Evolutionary conservation across 352 stramenopile species (phyloP).

Genomic region (Pythium angustatum): DNA sequence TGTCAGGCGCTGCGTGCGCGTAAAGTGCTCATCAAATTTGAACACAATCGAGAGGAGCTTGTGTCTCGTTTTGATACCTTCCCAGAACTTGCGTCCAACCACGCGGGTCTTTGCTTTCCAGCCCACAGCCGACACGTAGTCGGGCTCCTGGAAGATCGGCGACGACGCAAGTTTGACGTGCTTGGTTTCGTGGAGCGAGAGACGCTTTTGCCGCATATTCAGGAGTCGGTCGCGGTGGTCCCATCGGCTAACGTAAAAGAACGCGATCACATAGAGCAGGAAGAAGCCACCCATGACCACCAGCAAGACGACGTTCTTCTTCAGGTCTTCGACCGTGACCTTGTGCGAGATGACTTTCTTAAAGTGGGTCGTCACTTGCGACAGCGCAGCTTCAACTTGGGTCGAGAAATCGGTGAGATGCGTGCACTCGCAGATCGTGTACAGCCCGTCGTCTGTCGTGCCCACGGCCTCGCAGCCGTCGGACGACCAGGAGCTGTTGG

Average conservation of each 20-base stretch:
- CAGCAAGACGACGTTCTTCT: constrained; percentile 58
- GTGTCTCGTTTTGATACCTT: constrained; percentile 61
- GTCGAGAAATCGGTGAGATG: constrained; percentile 78
- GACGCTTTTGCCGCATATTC: constrained; percentile 39
- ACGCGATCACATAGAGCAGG: constrained; percentile 45
- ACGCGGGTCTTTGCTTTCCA: constrained; percentile 47
- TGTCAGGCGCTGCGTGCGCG: constrained; percentile 57
- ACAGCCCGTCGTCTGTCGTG: constrained; percentile 59
- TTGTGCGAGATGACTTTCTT: constrained; percentile 54
- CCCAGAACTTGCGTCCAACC: constrained; percentile 42
- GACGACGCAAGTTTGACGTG: constrained; percentile 52
- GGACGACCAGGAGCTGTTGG: constrained; percentile 51
- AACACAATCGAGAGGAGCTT: constrained; percentile 72
- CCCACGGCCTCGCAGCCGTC: constrained; percentile 52
- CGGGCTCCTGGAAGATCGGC: constrained; percentile 57
- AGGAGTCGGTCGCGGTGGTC: constrained; percentile 46
- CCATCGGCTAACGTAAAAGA: constrained; percentile 69
- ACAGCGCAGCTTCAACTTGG: constrained; percentile 58
- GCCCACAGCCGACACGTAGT: constrained; percentile 52
- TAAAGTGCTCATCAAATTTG: constrained; percentile 74
- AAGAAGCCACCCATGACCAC: constrained; percentile 56
- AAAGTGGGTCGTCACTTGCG: constrained; percentile 60
- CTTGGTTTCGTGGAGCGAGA: constrained; percentile 41
- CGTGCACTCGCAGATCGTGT: constrained; percentile 73
- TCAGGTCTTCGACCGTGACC: constrained; percentile 55